Percentiles rank a stretch among this genome's conserved stretches.
phyloP scores from a whole-genome alignment of 192 early-diverging fungal species.

The Diversispora eburnea region DNA sequence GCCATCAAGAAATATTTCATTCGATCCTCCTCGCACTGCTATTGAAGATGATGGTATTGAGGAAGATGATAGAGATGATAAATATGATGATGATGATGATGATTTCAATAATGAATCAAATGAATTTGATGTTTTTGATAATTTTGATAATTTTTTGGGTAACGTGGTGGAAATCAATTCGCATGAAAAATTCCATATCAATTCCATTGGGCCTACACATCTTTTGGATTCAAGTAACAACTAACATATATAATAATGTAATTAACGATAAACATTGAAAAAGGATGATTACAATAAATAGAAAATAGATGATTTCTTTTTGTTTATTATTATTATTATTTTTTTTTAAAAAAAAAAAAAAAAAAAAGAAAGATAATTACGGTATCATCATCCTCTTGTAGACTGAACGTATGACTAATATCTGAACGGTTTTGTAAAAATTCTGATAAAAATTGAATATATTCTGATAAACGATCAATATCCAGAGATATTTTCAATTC shows the following conservation, averaged over 20 bases:
- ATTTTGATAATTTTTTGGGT: neutral
- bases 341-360: too few species aligned
- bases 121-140: too few species aligned
- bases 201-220: slow-evolving; percentile 1
- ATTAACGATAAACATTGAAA: neutral
- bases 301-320: neutral
- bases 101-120: neutral
- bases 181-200: slow-evolving; percentile 18
- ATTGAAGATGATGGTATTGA: too few species aligned
- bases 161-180: neutral
- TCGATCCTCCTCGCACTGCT: neutral
- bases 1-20: neutral
- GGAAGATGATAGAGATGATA: too few species aligned
- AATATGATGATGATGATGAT: too few species aligned
- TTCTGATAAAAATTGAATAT: slow-evolving; percentile 16
- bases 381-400: neutral
- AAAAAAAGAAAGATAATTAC: too few species aligned
- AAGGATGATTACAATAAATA: neutral
- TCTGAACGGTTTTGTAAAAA: neutral
- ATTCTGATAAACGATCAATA: neutral
- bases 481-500: slow-evolving; percentile 14
- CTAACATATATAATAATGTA: neutral
- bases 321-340: too few species aligned
- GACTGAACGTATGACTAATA: slow-evolving; percentile 5
- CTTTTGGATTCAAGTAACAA: slow-evolving; percentile 11